Evolutionary conservation across 331 rosid species (phyloP).

Genomic region (Acacia concinna): DNA sequence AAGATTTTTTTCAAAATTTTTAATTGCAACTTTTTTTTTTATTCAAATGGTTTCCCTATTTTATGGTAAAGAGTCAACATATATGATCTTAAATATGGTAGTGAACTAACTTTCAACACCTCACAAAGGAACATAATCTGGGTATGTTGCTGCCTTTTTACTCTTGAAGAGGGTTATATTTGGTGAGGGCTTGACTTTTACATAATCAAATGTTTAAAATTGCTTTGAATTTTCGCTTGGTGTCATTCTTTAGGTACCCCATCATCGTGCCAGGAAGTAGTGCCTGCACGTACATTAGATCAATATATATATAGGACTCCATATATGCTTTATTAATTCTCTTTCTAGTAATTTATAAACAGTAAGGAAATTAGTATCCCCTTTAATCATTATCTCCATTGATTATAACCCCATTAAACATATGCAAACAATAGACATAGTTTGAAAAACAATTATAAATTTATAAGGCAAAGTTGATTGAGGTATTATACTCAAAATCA

Average conservation of each 20-base stretch:
- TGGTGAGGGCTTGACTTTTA: background rate
- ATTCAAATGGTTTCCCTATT: background rate
- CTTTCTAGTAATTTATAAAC: too few species aligned
- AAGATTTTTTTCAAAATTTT: background rate
- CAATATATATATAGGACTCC: too few species aligned
- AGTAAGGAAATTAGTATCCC: too few species aligned
- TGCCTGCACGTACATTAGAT: too few species aligned
- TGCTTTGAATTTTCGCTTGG: background rate
- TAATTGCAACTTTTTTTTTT: background rate
- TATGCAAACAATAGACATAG: too few species aligned
- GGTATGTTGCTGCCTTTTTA: background rate
- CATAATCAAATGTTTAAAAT: background rate
- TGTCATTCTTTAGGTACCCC: background rate
- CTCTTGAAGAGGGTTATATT: background rate
- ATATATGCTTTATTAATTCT: too few species aligned
- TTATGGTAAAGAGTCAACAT: background rate
- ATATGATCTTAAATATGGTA: slow-evolving; percentile 10
- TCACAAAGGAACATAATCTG: slow-evolving; percentile 13
- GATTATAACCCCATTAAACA: too few species aligned
- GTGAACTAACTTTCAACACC: slow-evolving; percentile 28
- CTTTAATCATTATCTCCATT: too few species aligned
- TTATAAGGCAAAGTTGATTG: too few species aligned
- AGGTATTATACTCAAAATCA: too few species aligned
- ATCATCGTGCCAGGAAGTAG: too few species aligned
- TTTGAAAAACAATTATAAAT: too few species aligned